Evolutionary conservation across 495 filamentous ascomycete genomes (phyloP).

Genomic region (Aspergillus steynii): DNA sequence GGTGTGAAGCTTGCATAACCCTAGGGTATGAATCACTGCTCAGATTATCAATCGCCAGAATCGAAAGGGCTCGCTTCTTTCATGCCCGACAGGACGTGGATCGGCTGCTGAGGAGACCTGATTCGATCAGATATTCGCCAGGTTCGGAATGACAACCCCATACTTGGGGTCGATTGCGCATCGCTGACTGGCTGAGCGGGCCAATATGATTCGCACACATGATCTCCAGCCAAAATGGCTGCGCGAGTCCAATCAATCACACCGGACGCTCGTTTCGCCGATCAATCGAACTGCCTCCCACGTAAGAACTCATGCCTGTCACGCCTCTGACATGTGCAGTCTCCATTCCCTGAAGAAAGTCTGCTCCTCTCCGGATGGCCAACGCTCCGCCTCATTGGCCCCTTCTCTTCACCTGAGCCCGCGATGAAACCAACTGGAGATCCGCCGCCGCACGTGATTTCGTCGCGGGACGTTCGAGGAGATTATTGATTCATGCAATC

Average conservation of each 20-base stretch:
- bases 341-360: background rate
- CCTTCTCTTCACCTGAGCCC: background rate
- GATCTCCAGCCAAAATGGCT: too few species aligned
- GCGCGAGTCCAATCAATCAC: background rate
- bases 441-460: conserved; percentile 3
- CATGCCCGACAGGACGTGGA: conserved; percentile 7
- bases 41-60: background rate
- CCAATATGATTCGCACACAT: too few species aligned
- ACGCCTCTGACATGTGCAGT: conserved; percentile 3
- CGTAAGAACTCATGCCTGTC: conserved; percentile 6
- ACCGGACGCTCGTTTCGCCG: background rate
- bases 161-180: background rate
- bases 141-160: background rate
- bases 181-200: background rate
- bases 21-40: background rate
- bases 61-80: background rate
- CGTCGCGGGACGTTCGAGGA: background rate
- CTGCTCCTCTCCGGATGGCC: background rate
- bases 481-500: background rate
- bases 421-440: conserved; percentile 1
- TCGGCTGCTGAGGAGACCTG: background rate
- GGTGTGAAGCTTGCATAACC: background rate
- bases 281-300: conserved; percentile 1
- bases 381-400: background rate
- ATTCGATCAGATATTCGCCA: conserved; percentile 1